phyloP scores from a whole-genome alignment of 2,329 filamentous ascomycete species.

The Botrytis fabae region DNA sequence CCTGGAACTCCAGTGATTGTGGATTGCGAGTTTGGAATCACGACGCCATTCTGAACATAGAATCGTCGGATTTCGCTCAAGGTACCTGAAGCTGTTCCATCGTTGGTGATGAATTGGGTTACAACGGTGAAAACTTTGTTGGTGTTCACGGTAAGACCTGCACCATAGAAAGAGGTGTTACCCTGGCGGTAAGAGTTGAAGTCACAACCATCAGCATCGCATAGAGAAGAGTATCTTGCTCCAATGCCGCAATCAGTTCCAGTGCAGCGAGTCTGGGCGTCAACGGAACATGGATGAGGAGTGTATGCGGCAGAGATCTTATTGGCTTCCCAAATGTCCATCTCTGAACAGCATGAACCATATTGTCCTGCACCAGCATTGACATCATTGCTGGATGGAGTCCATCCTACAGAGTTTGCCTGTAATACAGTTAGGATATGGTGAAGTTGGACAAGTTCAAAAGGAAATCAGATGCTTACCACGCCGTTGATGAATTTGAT shows the following conservation, averaged over 20 bases:
- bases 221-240: constrained; percentile 54
- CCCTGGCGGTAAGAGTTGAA: constrained; percentile 63
- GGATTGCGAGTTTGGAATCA: constrained; percentile 53
- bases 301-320: constrained; percentile 58
- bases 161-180: constrained; percentile 56
- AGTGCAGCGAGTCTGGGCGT: constrained; percentile 48
- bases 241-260: constrained; percentile 48
- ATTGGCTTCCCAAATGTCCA: constrained; percentile 69
- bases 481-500: constrained; percentile 55
- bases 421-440: constrained; percentile 32
- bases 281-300: constrained; percentile 56
- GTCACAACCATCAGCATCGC: constrained; percentile 63
- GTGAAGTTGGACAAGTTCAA: neutral
- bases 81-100: constrained; percentile 50
- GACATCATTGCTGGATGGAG: constrained; percentile 48
- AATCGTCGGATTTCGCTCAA: constrained; percentile 56
- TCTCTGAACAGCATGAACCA: constrained; percentile 66
- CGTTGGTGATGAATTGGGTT: constrained; percentile 58
- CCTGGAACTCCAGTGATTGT: constrained; percentile 49
- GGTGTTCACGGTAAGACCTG: constrained; percentile 54
- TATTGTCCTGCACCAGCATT: constrained; percentile 55
- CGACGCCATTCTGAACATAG: constrained; percentile 56
- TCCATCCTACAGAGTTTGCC: constrained; percentile 58
- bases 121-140: constrained; percentile 56
- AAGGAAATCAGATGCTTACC: constrained; percentile 39